Conservation (phyloP, 306 rosid species). For the Cucumis melo region DNA sequence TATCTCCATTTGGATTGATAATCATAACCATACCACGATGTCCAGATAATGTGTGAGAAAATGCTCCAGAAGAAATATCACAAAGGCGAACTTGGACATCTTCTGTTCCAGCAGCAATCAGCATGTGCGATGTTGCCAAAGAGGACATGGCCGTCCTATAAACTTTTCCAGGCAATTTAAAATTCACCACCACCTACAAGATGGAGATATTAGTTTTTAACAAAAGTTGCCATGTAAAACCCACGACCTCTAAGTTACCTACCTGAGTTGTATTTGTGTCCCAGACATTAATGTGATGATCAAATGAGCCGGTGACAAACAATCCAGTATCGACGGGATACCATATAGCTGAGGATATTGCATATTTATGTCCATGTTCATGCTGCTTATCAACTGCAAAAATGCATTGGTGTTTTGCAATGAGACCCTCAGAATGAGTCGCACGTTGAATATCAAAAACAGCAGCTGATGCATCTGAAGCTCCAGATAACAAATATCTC, state of each 20-base stretch:
- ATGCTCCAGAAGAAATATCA: constrained; percentile 87
- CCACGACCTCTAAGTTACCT: background rate
- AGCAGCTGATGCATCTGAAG: constrained; percentile 71
- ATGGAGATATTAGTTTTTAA: background rate
- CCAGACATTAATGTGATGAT: constrained; percentile 83
- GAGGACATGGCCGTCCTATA: constrained; percentile 82
- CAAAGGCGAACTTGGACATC: constrained; percentile 98
- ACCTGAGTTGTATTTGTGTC: constrained; percentile 90
- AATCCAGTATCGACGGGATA: constrained; percentile 84
- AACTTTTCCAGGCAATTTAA: constrained; percentile 88
- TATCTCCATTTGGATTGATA: background rate
- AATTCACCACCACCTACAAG: constrained; percentile 57
- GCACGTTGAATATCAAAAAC: constrained; percentile 66
- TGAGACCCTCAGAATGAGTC: constrained; percentile 24
- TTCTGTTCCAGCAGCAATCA: constrained; percentile 83
- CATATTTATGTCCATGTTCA: constrained; percentile 49
- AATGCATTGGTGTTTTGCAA: constrained; percentile 44
- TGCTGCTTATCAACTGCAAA: constrained; percentile 63
- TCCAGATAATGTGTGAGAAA: constrained; percentile 84
- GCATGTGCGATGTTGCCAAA: constrained; percentile 77
- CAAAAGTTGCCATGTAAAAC: background rate
- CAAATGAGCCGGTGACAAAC: constrained; percentile 76
- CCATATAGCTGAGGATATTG: constrained; percentile 85
- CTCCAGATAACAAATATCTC: constrained; percentile 62
- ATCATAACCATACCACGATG: constrained; percentile 56